phyloP scores from a whole-genome alignment of 306 rosid genomes.

The Clitoria ternatea region DNA sequence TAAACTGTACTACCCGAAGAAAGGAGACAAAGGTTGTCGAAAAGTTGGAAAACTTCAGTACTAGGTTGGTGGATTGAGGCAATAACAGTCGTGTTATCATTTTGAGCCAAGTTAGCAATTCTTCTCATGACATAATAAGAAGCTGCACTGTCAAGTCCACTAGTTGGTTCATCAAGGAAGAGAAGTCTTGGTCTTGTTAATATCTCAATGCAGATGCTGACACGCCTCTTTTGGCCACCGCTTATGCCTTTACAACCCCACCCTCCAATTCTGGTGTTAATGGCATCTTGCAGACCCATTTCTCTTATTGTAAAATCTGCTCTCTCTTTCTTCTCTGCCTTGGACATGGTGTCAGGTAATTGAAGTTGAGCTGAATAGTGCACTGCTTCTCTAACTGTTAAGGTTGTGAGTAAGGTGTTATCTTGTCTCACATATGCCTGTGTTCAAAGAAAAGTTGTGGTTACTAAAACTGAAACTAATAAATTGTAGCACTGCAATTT shows the following conservation, averaged over 20 bases:
- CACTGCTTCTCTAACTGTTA: slow-evolving; percentile 44
- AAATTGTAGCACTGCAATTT: too few relatives aligned
- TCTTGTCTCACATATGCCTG: slow-evolving; percentile 48
- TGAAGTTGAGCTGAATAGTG: slow-evolving; percentile 50
- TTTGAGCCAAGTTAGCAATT: slow-evolving; percentile 34
- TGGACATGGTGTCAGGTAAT: slow-evolving; percentile 34
- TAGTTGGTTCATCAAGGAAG: slow-evolving; percentile 51
- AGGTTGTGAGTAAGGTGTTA: slow-evolving; percentile 29
- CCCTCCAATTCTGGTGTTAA: slow-evolving; percentile 48
- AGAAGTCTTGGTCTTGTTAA: slow-evolving; percentile 39
- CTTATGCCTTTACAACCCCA: slow-evolving; percentile 47
- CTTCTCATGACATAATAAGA: slow-evolving; percentile 69
- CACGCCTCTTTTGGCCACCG: slow-evolving; percentile 50
- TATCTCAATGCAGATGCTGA: slow-evolving; percentile 47
- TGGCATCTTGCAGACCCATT: slow-evolving; percentile 46
- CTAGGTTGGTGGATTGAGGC: slow-evolving; percentile 76
- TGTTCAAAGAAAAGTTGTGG: not conserved
- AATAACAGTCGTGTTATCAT: slow-evolving; percentile 38
- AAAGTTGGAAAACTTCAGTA: slow-evolving; percentile 64
- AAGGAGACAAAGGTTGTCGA: slow-evolving; percentile 57
- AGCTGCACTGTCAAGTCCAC: slow-evolving; percentile 80
- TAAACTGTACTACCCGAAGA: slow-evolving; percentile 56
- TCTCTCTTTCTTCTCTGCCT: slow-evolving; percentile 35
- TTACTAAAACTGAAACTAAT: not conserved
- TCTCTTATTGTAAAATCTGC: slow-evolving; percentile 41